Conservation (phyloP, 2,329 filamentous ascomycete species). For the Rhynchosporium secalis region DNA sequence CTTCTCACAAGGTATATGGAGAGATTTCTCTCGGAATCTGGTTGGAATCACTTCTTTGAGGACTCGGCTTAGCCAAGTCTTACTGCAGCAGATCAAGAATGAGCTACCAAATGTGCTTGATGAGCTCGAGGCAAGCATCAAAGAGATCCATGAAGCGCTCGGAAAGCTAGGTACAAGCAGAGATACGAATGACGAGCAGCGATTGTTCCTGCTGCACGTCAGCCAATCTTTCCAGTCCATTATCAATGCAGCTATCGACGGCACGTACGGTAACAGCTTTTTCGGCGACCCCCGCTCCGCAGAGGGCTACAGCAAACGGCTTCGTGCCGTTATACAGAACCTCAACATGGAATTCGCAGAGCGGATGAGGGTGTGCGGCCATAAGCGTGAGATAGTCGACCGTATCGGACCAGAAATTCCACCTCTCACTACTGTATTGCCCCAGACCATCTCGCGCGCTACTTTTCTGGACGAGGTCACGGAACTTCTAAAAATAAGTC, state of each 20-base stretch:
- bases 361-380: not conserved
- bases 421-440: conserved; percentile 30
- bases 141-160: conserved; percentile 1
- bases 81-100: conserved; percentile 47
- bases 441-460: conserved; percentile 19
- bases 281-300: not conserved
- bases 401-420: conserved; percentile 37
- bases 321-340: conserved; percentile 1
- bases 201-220: not conserved
- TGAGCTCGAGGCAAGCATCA: conserved; percentile 7
- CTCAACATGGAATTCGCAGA: not conserved
- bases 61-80: conserved; percentile 49
- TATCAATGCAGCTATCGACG: not conserved
- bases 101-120: conserved; percentile 44
- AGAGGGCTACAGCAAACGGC: not conserved
- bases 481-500: conserved; percentile 26
- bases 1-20: too few relatives aligned
- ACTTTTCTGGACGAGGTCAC: conserved; percentile 31
- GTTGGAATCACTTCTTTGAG: conserved; percentile 41
- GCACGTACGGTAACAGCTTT: conserved; percentile 1
- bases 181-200: not conserved
- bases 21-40: too few relatives aligned
- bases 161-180: conserved; percentile 8
- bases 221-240: not conserved
- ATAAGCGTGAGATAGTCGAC: not conserved